Conservation (phyloP, 345 rosid species). For the Camelina hispida region DNA sequence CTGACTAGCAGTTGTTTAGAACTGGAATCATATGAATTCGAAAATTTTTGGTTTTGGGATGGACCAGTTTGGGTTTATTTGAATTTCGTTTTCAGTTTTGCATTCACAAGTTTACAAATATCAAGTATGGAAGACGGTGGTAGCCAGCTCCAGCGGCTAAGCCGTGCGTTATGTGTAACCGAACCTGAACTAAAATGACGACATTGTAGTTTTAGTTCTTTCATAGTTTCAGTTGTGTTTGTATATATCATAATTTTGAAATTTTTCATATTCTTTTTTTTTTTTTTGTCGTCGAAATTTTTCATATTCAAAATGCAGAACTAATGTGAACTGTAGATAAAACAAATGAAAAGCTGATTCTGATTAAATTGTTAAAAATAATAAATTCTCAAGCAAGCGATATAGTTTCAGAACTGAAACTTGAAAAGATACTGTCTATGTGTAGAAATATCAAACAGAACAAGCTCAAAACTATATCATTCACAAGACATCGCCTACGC, state of each 20-base stretch:
- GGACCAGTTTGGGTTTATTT: background rate
- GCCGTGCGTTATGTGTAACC: background rate
- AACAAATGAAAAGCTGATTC: background rate
- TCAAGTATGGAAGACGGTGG: background rate
- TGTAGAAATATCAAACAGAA: background rate
- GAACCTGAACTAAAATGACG: background rate
- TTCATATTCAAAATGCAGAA: background rate
- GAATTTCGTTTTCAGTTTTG: conserved; percentile 1
- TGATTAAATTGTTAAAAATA: too few relatives aligned
- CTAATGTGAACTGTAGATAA: background rate
- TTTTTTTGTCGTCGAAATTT: too few relatives aligned
- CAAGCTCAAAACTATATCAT: background rate
- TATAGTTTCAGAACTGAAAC: background rate
- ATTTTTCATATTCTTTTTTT: background rate
- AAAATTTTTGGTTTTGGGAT: background rate
- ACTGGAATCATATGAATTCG: conserved; percentile 1
- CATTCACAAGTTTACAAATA: background rate
- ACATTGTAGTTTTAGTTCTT: background rate
- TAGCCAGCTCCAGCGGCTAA: background rate
- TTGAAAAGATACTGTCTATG: background rate
- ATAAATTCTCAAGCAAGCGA: background rate
- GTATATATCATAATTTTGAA: background rate
- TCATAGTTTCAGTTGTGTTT: background rate
- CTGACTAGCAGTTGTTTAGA: conserved; percentile 13
- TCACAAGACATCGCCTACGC: background rate